Percentiles rank a stretch among this genome's conserved stretches.
phyloP scores from a whole-genome alignment of 441 rosid species.

The Euphorbia celastroides region DNA sequence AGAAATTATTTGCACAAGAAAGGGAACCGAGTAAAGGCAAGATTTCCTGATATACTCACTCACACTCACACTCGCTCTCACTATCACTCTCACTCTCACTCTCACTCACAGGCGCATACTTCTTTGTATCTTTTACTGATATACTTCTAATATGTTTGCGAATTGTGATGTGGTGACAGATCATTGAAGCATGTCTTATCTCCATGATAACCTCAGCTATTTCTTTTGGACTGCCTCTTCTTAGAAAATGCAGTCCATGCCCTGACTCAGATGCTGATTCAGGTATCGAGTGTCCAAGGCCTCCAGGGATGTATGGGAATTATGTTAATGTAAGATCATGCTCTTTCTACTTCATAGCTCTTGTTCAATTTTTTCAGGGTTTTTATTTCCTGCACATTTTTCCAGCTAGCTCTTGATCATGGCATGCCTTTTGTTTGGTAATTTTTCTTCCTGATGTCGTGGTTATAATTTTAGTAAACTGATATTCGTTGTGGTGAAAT shows the following conservation, averaged over 20 bases:
- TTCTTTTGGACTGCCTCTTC: constrained; percentile 89
- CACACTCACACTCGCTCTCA: neutral
- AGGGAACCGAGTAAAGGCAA: constrained; percentile 83
- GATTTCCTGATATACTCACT: neutral
- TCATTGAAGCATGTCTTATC: constrained; percentile 93
- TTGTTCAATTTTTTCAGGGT: neutral
- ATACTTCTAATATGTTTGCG: neutral
- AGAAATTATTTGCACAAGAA: constrained; percentile 81
- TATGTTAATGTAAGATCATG: constrained; percentile 77
- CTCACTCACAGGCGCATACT: constrained; percentile 12
- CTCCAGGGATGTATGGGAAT: constrained; percentile 95
- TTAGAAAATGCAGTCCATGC: constrained; percentile 88
- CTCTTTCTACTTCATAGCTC: neutral
- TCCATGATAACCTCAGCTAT: constrained; percentile 78
- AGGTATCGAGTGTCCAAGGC: constrained; percentile 77
- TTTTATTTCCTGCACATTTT: neutral
- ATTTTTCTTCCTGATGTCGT: neutral
- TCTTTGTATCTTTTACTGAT: constrained; percentile 13
- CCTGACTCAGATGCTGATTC: constrained; percentile 74
- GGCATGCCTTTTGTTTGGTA: neutral
- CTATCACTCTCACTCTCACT: too few species aligned
- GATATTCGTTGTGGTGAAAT: constrained; percentile 16
- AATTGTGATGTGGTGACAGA: constrained; percentile 36
- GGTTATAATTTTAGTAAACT: constrained; percentile 2
- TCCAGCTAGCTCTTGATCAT: neutral